Base-by-base conservation (phyloP, 768 basidiomycete genomes). In the Hygrocybe coccinea region DNA sequence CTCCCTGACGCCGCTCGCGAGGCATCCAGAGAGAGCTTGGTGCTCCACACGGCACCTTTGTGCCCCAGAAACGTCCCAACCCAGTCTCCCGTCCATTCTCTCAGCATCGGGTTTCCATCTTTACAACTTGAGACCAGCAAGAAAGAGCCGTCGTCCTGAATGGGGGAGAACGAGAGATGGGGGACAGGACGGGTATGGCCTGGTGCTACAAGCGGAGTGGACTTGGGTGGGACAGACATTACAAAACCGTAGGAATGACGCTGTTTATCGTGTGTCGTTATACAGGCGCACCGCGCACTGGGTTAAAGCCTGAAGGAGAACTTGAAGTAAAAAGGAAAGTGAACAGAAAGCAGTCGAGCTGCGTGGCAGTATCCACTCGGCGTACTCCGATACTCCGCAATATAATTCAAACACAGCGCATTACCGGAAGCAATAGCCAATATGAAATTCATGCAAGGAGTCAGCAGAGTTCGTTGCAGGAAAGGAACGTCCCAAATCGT, bases 21-120 rank as follows among this genome's bases (percentile, higher is more conserved):
- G 12, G 86, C 83, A 71, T 97, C 95, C 19, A 79, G 73, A 24
- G 89, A 91, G 57, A 99, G 82, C 72, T 97, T 95, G 49, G 90
- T 89, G 61, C 89, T 86, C 95, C 95, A 99, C 3, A 99, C 95
- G 7, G 95, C 95, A 63, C 95, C 97, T 69, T 91, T 90, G 74
- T 90, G 88, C 21, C 89, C 88, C 39, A 91, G 77, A 69, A 90
- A 91, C 15, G 89, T 91, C 36, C 97, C 97, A 67, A 97, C 90
- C 97, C 97, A 99, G 71, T 99, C 97, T 34, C 95, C 95, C 54
- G 91, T 90, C 95, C 95, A 95, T 66, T 93, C 89, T 66, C 93
- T 84, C 62, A 97, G 76, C 91, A 95, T 95, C 44, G 93, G 95
- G 64, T 93, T 97, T 34, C 97, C 97, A 79, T 98, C 97, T 74